Evolutionary conservation across 2,329 filamentous ascomycete genomes (phyloP), one percentile per base, ranked within the genome.

Genomic region (Pezicula radicicola): DNA sequence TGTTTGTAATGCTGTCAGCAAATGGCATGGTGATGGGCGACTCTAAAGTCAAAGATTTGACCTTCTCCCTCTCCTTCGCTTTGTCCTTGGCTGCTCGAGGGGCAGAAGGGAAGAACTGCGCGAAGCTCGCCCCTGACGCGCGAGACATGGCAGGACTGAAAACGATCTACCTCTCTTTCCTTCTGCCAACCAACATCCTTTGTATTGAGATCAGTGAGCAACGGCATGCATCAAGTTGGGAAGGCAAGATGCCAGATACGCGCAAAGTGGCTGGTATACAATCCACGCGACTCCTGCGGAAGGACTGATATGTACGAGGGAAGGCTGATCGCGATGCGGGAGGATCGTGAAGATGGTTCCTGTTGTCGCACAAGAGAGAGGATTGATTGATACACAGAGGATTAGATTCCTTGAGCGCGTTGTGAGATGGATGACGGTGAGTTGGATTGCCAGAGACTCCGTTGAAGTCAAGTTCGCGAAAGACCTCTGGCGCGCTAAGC

Each of bases 31-130:
- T 62, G 56, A 50, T 63, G 12, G 64, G 63, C 12, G 60, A 62
- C 42, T 67, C 65, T 27, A 59, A 48, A 44, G 49, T 57, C 45
- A 61, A 60, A 48, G 60, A 69, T 74, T 83, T 75, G 49, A 79
- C 76, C 69, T 78, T 84, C 66, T 83, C 80, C 67, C 82, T 76
- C 69, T 85, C 81, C 67, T 77, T 78, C 59, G 79, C 77, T 64
- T 76, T 77, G 67, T 81, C 77, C 69, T 76, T 76, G 51, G 78
- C 76, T 53, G 65, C 63, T 46, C 63, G 64, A 62, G 89, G 88
- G 67, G 88, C 89, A 68, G 87, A 84, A 62, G 88, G 88, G 72
- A 91, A 92, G 80, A 91, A 94, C 75, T 91, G 85, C 74, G 87
- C 88, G 79, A 91, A 92, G 75, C 86, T 85, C 76, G 87, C 86